Percentiles rank a stretch among this genome's conserved stretches.
Conservation (phyloP, 345 rosid genomes). For the Rhodomyrtus tomentosa region DNA sequence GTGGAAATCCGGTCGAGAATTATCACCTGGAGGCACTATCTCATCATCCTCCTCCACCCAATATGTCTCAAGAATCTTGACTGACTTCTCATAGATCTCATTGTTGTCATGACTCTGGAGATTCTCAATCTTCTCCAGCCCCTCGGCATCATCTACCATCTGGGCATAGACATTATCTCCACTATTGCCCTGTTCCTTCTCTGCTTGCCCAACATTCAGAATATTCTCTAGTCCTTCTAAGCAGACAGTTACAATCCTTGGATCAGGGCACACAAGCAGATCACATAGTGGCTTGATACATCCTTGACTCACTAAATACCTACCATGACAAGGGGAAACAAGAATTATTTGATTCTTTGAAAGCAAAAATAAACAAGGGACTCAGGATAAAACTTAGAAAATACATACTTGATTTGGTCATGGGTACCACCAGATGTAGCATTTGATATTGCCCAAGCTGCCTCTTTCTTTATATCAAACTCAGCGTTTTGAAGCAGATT, state of each 20-base stretch:
- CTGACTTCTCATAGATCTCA: constrained; percentile 83
- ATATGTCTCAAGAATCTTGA: constrained; percentile 71
- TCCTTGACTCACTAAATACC: constrained; percentile 58
- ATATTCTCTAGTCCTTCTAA: constrained; percentile 55
- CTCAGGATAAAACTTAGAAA: background rate
- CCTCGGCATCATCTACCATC: constrained; percentile 73
- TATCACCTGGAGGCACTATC: constrained; percentile 48
- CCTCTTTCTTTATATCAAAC: constrained; percentile 89
- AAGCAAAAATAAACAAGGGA: background rate
- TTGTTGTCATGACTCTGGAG: constrained; percentile 77
- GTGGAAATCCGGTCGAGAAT: constrained; percentile 40
- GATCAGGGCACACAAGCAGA: constrained; percentile 78
- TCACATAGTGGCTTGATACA: constrained; percentile 80
- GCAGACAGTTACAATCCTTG: constrained; percentile 68
- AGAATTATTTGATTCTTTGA: background rate
- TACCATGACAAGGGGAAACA: background rate
- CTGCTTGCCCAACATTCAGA: constrained; percentile 75
- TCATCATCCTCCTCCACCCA: constrained; percentile 87
- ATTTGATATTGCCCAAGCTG: constrained; percentile 94
- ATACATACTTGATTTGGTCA: constrained; percentile 71
- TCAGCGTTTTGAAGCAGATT: constrained; percentile 70
- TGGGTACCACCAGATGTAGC: constrained; percentile 90
- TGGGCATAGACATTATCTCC: constrained; percentile 62
- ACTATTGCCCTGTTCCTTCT: constrained; percentile 40
- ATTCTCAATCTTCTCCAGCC: constrained; percentile 74